phyloP scores from a whole-genome alignment of 1,139 yeast genomes.

The Nakaseomyces delphensis region DNA sequence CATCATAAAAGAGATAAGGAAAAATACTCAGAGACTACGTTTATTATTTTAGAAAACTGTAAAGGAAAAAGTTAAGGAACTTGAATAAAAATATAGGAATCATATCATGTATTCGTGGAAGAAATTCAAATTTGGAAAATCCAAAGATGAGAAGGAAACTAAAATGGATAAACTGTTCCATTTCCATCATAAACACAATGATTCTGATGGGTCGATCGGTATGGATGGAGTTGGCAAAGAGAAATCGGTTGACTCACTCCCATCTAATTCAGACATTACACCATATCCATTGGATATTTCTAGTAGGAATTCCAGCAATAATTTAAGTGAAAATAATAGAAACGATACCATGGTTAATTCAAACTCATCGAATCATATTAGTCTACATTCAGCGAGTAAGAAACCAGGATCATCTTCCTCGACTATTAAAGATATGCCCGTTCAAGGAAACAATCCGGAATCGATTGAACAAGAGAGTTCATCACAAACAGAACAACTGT shows the following conservation, averaged over 20 bases:
- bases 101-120: constrained; percentile 25
- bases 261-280: constrained; percentile 1
- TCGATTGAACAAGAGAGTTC: background rate
- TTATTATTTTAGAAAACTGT: too few relatives aligned
- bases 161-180: constrained; percentile 18
- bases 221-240: constrained; percentile 1
- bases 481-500: background rate
- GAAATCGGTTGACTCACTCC: constrained; percentile 3
- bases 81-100: background rate
- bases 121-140: constrained; percentile 28
- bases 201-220: constrained; percentile 1
- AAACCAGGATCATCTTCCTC: constrained; percentile 3
- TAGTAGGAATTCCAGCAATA: background rate
- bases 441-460: background rate
- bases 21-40: too few relatives aligned
- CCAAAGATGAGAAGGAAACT: constrained; percentile 26
- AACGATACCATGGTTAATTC: constrained; percentile 12
- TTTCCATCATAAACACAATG: constrained; percentile 12
- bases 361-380: constrained; percentile 1
- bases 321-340: background rate
- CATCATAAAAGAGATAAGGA: too few relatives aligned
- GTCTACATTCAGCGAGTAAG: background rate
- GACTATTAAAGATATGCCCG: background rate
- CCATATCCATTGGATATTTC: constrained; percentile 2
- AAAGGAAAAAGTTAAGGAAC: too few relatives aligned